phyloP scores from a whole-genome alignment of 2,329 filamentous ascomycete genomes.

The Alternaria consortialis region DNA sequence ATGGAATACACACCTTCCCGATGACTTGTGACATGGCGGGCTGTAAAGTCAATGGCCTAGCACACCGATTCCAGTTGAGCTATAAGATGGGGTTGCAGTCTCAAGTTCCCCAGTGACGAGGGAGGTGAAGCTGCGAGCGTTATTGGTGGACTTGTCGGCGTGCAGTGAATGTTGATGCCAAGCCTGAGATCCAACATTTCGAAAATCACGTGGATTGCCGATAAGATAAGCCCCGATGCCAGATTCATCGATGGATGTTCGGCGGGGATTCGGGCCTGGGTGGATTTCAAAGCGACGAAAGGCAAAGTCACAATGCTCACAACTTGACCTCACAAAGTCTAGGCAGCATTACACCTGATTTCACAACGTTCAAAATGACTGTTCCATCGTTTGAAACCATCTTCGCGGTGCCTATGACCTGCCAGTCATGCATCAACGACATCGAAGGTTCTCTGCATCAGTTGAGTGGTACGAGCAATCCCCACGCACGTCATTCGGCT shows the following conservation, averaged over 20 bases:
- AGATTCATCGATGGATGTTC: slow-evolving; percentile 6
- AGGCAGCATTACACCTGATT: background rate
- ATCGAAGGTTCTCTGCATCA: slow-evolving; percentile 81
- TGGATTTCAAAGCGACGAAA: slow-evolving; percentile 46
- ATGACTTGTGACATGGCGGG: slow-evolving; percentile 78
- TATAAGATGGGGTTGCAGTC: background rate
- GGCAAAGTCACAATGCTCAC: slow-evolving; percentile 21
- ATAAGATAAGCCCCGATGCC: slow-evolving; percentile 10
- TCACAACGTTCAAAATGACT: slow-evolving; percentile 33
- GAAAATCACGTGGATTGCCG: slow-evolving; percentile 22
- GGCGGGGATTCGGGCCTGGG: slow-evolving; percentile 26
- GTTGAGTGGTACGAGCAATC: slow-evolving; percentile 65
- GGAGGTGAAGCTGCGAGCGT: background rate
- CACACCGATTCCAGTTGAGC: background rate
- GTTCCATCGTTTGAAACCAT: slow-evolving; percentile 71
- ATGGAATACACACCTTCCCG: slow-evolving; percentile 68
- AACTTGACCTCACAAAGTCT: slow-evolving; percentile 8
- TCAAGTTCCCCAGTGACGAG: slow-evolving; percentile 5
- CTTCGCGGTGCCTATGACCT: slow-evolving; percentile 94
- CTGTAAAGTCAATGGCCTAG: slow-evolving; percentile 35
- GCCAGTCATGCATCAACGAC: slow-evolving; percentile 86
- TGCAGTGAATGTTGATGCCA: slow-evolving; percentile 26
- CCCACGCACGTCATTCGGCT: slow-evolving; percentile 33
- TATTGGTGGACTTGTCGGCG: slow-evolving; percentile 17
- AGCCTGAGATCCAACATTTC: slow-evolving; percentile 25